phyloP scores from a whole-genome alignment of 805 yeast genomes.

The Candida verbasci region DNA sequence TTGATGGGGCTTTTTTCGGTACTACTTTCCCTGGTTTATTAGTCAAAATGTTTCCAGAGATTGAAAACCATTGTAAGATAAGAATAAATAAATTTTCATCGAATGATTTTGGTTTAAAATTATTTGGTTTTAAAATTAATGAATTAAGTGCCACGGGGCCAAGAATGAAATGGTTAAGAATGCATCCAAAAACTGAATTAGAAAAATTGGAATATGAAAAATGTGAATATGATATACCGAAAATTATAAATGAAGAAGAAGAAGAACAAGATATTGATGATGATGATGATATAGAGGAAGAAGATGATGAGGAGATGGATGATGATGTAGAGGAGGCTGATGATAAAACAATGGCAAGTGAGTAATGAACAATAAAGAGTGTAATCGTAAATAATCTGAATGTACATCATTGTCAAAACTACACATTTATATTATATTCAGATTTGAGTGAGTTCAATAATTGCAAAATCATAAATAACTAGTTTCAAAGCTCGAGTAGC shows the following conservation, averaged over 20 bases:
- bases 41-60: constrained; percentile 86
- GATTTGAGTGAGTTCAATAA: too few species aligned
- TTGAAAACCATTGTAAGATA: constrained; percentile 68
- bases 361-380: too few species aligned
- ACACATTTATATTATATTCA: too few species aligned
- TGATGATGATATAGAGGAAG: constrained; percentile 20
- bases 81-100: constrained; percentile 46
- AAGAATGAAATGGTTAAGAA: constrained; percentile 94
- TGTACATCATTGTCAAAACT: too few species aligned
- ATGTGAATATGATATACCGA: constrained; percentile 61
- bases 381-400: too few species aligned
- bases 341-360: constrained; percentile 44
- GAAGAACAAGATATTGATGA: constrained; percentile 30
- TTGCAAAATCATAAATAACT: too few species aligned
- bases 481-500: too few species aligned
- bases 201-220: constrained; percentile 59
- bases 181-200: constrained; percentile 58
- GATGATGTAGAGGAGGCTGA: constrained; percentile 27
- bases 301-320: too few species aligned
- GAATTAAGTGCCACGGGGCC: constrained; percentile 78
- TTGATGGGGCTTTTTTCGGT: constrained; percentile 97
- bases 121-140: constrained; percentile 83
- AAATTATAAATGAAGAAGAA: constrained; percentile 25
- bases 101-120: constrained; percentile 61
- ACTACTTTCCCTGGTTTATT: constrained; percentile 93